Percentiles rank a stretch among this genome's conserved stretches.
Conservation (phyloP, 495 filamentous ascomycete species). For the Cryomyces minteri region DNA sequence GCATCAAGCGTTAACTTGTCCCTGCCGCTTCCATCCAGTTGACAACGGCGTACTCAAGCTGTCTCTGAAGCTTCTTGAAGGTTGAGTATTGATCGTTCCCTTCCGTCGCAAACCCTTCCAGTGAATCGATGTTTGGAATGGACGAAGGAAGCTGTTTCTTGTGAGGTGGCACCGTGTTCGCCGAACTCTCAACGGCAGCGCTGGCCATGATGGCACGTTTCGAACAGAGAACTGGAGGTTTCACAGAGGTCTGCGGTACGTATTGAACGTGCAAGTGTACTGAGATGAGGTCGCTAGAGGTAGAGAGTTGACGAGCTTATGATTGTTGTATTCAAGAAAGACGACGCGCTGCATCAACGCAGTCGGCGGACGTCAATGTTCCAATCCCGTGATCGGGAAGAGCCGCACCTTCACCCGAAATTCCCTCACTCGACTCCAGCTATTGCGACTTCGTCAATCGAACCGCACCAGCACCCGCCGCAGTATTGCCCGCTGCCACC, state of each 20-base stretch:
- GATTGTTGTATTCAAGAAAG: no score
- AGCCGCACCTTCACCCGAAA: no score
- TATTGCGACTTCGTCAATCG: neutral
- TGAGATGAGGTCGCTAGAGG: no score
- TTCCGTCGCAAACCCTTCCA: slow-evolving; percentile 67
- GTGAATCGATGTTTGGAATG: slow-evolving; percentile 75
- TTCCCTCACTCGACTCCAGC: no score
- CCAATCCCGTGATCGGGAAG: no score
- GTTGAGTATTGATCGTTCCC: slow-evolving; percentile 85
- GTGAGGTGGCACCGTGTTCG: slow-evolving; percentile 51
- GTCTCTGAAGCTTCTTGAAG: slow-evolving; percentile 85
- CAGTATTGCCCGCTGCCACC: slow-evolving; percentile 1
- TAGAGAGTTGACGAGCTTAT: no score
- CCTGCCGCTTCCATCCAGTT: neutral
- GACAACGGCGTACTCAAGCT: slow-evolving; percentile 54
- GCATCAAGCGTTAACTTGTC: slow-evolving; percentile 16
- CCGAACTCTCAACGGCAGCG: slow-evolving; percentile 62
- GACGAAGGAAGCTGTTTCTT: slow-evolving; percentile 57
- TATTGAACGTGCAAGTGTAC: no score
- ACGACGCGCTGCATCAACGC: no score
- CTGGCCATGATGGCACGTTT: slow-evolving; percentile 43
- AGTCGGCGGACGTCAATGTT: no score
- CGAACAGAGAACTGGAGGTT: no score
- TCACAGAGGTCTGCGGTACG: no score
- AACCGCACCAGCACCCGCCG: neutral